Evolutionary conservation across 2,329 filamentous ascomycete genomes (phyloP).

Genomic region (Paecilomyces dactylethromorphus): DNA sequence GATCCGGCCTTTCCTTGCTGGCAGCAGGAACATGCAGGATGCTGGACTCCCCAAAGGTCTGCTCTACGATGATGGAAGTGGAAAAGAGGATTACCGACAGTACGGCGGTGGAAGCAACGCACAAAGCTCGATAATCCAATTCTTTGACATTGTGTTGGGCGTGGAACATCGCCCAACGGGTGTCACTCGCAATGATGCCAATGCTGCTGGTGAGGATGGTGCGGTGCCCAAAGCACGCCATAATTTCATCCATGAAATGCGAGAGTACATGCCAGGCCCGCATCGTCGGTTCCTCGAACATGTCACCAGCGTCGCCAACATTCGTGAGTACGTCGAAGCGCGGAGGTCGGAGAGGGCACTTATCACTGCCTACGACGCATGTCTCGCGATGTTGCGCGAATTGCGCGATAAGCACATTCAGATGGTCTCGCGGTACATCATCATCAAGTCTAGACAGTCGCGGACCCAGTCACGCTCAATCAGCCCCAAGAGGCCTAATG

Average conservation of each 20-base stretch:
- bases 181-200: slow-evolving; percentile 43
- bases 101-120: slow-evolving; percentile 94
- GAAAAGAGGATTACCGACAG: slow-evolving; percentile 64
- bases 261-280: slow-evolving; percentile 89
- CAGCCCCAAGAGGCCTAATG: slow-evolving; percentile 43
- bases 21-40: slow-evolving; percentile 95
- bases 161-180: slow-evolving; percentile 88
- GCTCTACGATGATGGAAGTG: slow-evolving; percentile 74
- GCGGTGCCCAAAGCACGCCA: slow-evolving; percentile 53
- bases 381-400: slow-evolving; percentile 67
- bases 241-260: slow-evolving; percentile 97
- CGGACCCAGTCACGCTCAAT: slow-evolving; percentile 57
- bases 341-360: slow-evolving; percentile 58
- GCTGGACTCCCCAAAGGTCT: slow-evolving; percentile 84
- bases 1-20: slow-evolving; percentile 91
- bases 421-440: slow-evolving; percentile 93
- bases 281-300: slow-evolving; percentile 86
- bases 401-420: slow-evolving; percentile 93
- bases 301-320: slow-evolving; percentile 73
- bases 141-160: slow-evolving; percentile 88
- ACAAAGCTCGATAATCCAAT: slow-evolving; percentile 93
- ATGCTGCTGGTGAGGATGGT: slow-evolving; percentile 41
- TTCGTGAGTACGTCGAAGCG: slow-evolving; percentile 70
- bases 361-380: slow-evolving; percentile 80
- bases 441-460: slow-evolving; percentile 74